Base-by-base conservation (phyloP, 2,329 filamentous ascomycete species). In the Chaetomium sp. region DNA sequence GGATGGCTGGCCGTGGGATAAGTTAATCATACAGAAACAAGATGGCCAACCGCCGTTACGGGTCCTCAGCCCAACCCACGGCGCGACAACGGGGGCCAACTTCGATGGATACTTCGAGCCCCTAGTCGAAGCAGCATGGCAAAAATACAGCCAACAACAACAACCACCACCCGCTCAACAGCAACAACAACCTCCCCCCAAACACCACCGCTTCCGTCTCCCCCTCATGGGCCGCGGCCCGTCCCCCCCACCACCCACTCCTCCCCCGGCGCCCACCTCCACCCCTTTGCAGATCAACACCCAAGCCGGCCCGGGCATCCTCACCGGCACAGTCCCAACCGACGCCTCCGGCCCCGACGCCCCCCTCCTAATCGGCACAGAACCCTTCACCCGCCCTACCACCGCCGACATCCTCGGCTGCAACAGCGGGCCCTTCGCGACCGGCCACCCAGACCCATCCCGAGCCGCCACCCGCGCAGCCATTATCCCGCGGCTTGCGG, bases 321-420 rank as follows among this genome's bases (percentile, higher is more conserved):
- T 86, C 1, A 64, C 67, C 0, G 84, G 80, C 27, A 68, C 67
- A n/a, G 76, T 84, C 35, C 65, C 70, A 60, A 61, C 70, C 42
- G 64, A 65, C 53, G 71, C 69, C 7, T 70, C 72, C n/a, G 67
- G 67, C 54, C 62, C 76, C 3, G 70, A 27, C 7, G 70, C 72
- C n/a, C 67, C 67, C 54, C 62, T 76, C 4, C 70, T 71, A 1
- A 61, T 74, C 32, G 71, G 66, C 38, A 60, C 61, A 8, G 73
- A 75, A 61, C 37, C 43, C 1, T 89, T 88, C 66, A 56, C 66
- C 1, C 74, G 78, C 56, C 86, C 86, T 0, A 76, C 71, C 1
- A 80, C 80, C 1, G 71, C 71, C 10, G 86, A 89, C 67, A 85
- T 89, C 59, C 82, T 88, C 65, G 79, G 78, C 38, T 87, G 84